Conservation (phyloP, 305 asterid genomes). For the Fraxinus nigra region DNA sequence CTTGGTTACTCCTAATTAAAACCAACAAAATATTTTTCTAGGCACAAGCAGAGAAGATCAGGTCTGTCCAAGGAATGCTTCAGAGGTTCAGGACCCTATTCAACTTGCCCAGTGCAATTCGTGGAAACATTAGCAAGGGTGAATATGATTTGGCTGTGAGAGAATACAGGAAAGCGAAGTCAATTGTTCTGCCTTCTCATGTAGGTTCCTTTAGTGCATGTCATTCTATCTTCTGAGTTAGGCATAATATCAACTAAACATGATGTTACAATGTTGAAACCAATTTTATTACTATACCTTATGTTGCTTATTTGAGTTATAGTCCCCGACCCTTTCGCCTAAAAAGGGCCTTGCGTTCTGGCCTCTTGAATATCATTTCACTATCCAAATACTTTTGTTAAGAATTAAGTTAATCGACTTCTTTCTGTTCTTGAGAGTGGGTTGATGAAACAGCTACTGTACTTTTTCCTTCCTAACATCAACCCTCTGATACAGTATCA, state of each 20-base stretch:
- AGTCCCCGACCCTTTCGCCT: not conserved
- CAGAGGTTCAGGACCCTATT: conserved; percentile 98
- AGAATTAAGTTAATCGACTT: not conserved
- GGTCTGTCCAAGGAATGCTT: conserved; percentile 99
- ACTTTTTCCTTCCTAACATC: conserved; percentile 1
- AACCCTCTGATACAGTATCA: not conserved
- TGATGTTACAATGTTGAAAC: conserved; percentile 9
- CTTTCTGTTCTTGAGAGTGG: not conserved
- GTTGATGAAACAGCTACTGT: not conserved
- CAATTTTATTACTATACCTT: not conserved
- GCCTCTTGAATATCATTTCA: not conserved
- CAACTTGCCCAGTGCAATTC: conserved; percentile 95
- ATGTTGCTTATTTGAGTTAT: not conserved
- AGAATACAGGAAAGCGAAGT: conserved; percentile 98
- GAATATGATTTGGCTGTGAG: conserved; percentile 98
- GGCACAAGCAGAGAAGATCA: conserved; percentile 98
- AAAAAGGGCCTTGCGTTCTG: not conserved
- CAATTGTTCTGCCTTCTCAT: conserved; percentile 97
- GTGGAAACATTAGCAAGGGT: conserved; percentile 89
- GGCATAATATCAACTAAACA: conserved; percentile 4
- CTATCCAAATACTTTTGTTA: not conserved
- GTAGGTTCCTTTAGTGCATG: conserved; percentile 44
- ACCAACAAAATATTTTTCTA: conserved; percentile 26
- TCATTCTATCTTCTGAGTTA: not conserved
- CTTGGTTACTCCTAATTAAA: conserved; percentile 22